Evolutionary conservation across 352 stramenopile genomes (phyloP), one percentile per base, ranked within the genome.

Genomic region (Pythium oligandrum): DNA sequence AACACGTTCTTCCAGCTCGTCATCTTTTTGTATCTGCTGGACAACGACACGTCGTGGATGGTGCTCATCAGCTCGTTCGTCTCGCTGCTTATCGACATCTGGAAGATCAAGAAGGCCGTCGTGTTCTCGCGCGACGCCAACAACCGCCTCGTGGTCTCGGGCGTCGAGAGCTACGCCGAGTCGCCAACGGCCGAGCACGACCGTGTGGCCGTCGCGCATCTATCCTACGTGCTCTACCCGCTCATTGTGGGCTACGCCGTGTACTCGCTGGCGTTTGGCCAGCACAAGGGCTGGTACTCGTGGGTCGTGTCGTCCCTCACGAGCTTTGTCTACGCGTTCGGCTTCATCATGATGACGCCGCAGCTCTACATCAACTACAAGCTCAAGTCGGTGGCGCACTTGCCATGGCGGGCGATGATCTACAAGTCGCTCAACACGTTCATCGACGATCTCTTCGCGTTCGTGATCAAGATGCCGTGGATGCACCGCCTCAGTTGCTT

Each of bases 311-410:
- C 88, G 55, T 98, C 88, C 32, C 82, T 98, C 26, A 98, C 95
- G 45, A 97, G 95, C 51, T 98, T 98, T 58, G 96, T 99, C 38
- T 99, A 99, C 66, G 94, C 95, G 56, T 98, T 99, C 66, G 96
- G 96, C n/a, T 98, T 99, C 65, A 97, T 99, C 65, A 98, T 98
- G 87, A 98, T 99, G 96, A 98, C 95, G 37, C 96, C 96, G 53
- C 96, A 98, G 73, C 62, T 98, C 11, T 98, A 98, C 68, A 98
- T 98, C 66, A 99, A 99, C 66, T 98, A 98, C 85, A 98, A 98
- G 70, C 86, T 99, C 59, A 97, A 99, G 80, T 96, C 76, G 45
- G 94, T 98, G 44, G 94, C 93, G 6, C 91, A 98, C 63, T 73
- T 99, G 53, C 96, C 97, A 40, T 99, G 97, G 96, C 86, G 94